Base-by-base conservation (phyloP, 2,329 filamentous ascomycete species). In the Paraphoma sp. region DNA sequence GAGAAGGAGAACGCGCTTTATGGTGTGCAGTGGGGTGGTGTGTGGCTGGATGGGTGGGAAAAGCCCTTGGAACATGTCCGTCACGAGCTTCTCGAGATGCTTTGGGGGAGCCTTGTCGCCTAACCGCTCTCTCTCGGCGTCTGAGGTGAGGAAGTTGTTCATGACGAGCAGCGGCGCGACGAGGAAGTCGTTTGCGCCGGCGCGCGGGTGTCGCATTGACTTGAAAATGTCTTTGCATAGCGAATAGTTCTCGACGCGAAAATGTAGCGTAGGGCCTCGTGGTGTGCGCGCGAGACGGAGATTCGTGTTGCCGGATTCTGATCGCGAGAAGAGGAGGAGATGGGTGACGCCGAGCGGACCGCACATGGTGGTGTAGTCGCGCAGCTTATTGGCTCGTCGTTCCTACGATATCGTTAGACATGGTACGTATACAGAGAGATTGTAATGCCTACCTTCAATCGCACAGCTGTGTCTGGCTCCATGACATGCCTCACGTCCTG, bases 21-120 rank as follows among this genome's bases (percentile, higher is more conserved):
- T 97, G n/a, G 92, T 93, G 68, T 92, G 90, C 36, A 99, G 84
- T 1, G 95, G 92, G 1, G 92, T 96, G 30, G 87, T 86, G 77
- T 96, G 92, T 0, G 95, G 95, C 68, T 95, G 95, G 76, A 99
- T 97, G 1, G 93, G 92, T 4, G 95, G 94, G 71, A 99, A 98
- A 36, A 99, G 86, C 7, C 92, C 96, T 77, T 97, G 94, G 79
- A 98, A 99, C 70, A 97, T 88, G 45, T 93, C 96, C 2, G 93
- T 98, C 2, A 93, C 89, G 31, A 99, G 88, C 23, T 90, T 89
- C 79, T 99, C 95, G 71, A 99, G 90, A 67, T 97, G 93, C 73
- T 92, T 96, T 5, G 94, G 93, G n/a, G 96, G 88, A 59, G 89
- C 87, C 18, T 87, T 85, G 54, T 74, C 73, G 29, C 70, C 72